phyloP scores from a whole-genome alignment of 176 grass and related monocot genomes.

The Oropetium thomaeum region DNA sequence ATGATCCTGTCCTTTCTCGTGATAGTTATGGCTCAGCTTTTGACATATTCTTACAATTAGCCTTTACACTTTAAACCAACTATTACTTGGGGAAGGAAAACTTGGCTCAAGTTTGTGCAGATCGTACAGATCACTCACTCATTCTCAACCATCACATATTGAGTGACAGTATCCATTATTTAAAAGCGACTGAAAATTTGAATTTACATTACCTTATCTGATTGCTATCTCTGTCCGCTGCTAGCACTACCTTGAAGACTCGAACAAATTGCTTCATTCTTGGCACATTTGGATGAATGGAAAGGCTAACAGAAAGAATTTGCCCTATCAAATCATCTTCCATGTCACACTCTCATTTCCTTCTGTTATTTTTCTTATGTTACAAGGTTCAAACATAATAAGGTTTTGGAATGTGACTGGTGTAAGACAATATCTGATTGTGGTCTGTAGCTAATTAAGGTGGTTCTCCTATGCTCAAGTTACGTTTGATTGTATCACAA shows the following conservation, averaged over 20 bases:
- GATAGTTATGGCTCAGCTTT: constrained; percentile 41
- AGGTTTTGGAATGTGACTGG: constrained; percentile 6
- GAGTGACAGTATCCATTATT: too few relatives aligned
- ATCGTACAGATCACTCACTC: neutral
- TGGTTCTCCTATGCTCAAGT: neutral
- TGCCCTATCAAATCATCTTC: neutral
- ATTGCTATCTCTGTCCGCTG: constrained; percentile 1
- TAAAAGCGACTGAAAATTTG: too few relatives aligned
- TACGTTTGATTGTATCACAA: too few relatives aligned
- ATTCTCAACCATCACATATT: too few relatives aligned
- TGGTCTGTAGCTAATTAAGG: neutral
- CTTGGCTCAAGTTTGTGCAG: neutral
- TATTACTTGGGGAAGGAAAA: neutral
- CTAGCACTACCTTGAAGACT: neutral
- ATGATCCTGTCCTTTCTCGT: constrained; percentile 2
- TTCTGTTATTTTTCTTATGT: constrained; percentile 49
- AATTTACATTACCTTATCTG: too few relatives aligned
- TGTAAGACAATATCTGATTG: neutral
- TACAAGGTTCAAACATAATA: constrained; percentile 36
- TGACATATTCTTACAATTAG: constrained; percentile 26
- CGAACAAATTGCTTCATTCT: constrained; percentile 16
- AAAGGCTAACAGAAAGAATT: constrained; percentile 34
- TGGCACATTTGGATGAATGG: constrained; percentile 23
- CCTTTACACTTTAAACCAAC: too few relatives aligned
- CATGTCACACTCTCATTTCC: constrained; percentile 31